A percentile compares a stretch with the other conserved stretches of the same genome.
These are phyloP conservation scores for Insectozyma bohioensis DNA, from an alignment of 1,139 yeast species.

Conservation along the genomic window DNA sequence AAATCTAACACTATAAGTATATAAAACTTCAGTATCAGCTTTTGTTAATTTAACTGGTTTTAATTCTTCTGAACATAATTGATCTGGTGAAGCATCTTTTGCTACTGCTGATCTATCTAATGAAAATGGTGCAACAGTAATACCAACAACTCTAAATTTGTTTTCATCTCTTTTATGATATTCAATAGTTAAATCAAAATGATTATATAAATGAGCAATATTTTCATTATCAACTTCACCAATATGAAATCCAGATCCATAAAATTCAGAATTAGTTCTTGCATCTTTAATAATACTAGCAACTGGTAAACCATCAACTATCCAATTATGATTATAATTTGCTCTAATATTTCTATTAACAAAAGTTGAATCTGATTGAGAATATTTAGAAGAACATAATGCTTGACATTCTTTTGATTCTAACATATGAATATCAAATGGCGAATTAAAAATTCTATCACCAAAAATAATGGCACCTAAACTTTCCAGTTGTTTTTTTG, in stretches of 20 bases:
- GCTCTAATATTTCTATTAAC: conserved; percentile 77
- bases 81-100: conserved; percentile 25
- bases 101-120: conserved; percentile 41
- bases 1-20: conserved; percentile 56
- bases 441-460: conserved; percentile 91
- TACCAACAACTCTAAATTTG: conserved; percentile 87
- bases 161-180: conserved; percentile 76
- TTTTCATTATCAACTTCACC: conserved; percentile 59
- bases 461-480: conserved; percentile 93
- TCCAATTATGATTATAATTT: conserved; percentile 88
- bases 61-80: conserved; percentile 36
- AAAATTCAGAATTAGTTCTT: conserved; percentile 60
- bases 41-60: conserved; percentile 29
- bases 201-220: conserved; percentile 66
- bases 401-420: conserved; percentile 63
- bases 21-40: conserved; percentile 34
- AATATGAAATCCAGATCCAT: conserved; percentile 79
- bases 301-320: conserved; percentile 92
- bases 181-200: conserved; percentile 74
- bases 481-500: conserved; percentile 79
- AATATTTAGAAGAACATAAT: conserved; percentile 62
- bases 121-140: conserved; percentile 70
- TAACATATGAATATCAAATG: conserved; percentile 78
- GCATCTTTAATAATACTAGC: conserved; percentile 60
- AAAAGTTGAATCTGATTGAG: conserved; percentile 66